A percentile compares a stretch with the other conserved stretches of the same genome.
phyloP scores from a whole-genome alignment of 2,329 filamentous ascomycete species.

The Cladophialophora bantiana region DNA sequence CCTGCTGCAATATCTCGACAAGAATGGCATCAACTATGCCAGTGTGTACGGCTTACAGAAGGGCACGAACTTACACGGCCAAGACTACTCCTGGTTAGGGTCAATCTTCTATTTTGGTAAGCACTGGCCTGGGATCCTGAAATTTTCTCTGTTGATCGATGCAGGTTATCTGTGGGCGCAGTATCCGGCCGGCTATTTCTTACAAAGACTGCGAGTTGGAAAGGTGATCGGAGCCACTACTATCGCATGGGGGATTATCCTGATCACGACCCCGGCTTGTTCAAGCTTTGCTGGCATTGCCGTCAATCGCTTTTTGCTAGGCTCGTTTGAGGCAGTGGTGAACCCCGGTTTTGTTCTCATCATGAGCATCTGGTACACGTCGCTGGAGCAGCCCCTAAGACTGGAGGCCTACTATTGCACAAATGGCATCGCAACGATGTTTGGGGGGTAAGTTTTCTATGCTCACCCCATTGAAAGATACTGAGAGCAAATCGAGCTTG shows the following conservation, averaged over 20 bases:
- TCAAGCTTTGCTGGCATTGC: constrained; percentile 31
- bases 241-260: constrained; percentile 31
- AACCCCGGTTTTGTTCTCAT: constrained; percentile 46
- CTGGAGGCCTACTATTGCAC: constrained; percentile 44
- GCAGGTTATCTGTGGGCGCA: constrained; percentile 57
- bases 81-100: constrained; percentile 57
- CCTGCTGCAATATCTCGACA: constrained; percentile 39
- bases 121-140: not conserved
- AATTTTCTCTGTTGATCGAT: constrained; percentile 5
- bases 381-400: constrained; percentile 32
- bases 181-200: constrained; percentile 58
- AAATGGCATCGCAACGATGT: constrained; percentile 67
- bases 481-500: constrained; percentile 30
- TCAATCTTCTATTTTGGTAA: constrained; percentile 57
- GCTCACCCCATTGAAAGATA: constrained; percentile 47
- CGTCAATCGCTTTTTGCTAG: constrained; percentile 32
- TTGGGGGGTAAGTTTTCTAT: constrained; percentile 64
- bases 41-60: constrained; percentile 56
- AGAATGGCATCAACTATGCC: constrained; percentile 38
- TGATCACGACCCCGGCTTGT: constrained; percentile 33
- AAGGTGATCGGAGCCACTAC: constrained; percentile 55
- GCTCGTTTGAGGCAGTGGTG: constrained; percentile 40
- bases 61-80: constrained; percentile 49
- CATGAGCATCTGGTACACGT: constrained; percentile 38
- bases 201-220: constrained; percentile 57